Base-by-base conservation (phyloP, 345 rosid genomes). In the Trapa bicornis region DNA sequence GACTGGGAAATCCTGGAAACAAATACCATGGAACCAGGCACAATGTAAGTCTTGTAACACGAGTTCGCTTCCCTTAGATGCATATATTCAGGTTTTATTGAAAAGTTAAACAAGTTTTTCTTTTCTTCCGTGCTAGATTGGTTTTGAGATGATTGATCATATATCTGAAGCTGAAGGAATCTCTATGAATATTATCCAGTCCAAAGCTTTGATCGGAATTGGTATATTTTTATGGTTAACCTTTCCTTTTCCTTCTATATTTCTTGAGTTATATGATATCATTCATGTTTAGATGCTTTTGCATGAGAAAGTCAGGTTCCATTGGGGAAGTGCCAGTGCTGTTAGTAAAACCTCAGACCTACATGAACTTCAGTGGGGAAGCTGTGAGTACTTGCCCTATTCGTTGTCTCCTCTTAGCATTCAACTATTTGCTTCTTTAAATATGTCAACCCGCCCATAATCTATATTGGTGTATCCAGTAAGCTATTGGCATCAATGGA, bases 291-390 rank as follows among this genome's bases (percentile, higher is more conserved):
- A 10, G 63, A 58, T 58, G 11, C 6, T 54, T 54, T 33, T 35
- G 14, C 57, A 41, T 79, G 79, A 80, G 75, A 81, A 81, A 84
- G 71, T 72, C 93, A 92, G 96, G 96, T 80, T 86, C 91, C 80
- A 81, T 86, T 9, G 88, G 86, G 73, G 93, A 89, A 71, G 93
- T 92, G 64, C 98, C 96, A 5, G 70, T 92, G 73, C 54, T 92
- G 78, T 72, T 89, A 83, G 98, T 80, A 47, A 92, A 92, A 78
- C 98, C 98, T 70, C 96, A 89, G 79, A 77, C 96, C 16, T 92
- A 89, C 66, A 86, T 92, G 98, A 92, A 92, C 78, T 89, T 87
- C 77, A 86, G 96, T 72, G 98, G 98, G 37, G 96, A 92, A 80
- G 71, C 96, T 71, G 98, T 92, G 72, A 74, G 95, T 76, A 53